Base-by-base conservation (phyloP, 208 protist species). In the Crithidia mellificae region DNA sequence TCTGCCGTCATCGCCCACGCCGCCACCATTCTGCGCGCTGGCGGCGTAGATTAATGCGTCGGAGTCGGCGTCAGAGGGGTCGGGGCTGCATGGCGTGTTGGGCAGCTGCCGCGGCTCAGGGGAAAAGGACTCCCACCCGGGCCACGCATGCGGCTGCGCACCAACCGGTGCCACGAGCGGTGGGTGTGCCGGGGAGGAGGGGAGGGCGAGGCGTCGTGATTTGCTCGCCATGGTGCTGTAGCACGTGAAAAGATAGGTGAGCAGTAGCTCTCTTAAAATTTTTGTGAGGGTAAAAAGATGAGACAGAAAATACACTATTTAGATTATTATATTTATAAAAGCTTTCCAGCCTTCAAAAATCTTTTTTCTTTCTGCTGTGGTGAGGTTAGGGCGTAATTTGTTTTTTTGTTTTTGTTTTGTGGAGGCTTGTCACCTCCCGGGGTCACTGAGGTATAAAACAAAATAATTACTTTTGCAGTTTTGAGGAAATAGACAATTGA, bases 131-230 rank as follows among this genome's bases (percentile, higher is more conserved):
- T 56, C 19, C 56, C 56, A 72, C 20, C 58, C 36, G 15, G 66
- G 66, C 66, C 66, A 64, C 49, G 25, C 46, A 43, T 65, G 66
- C 17, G 24, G 2, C 50, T 17, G 25, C 32, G 57, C 50, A 24
- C 36, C 56, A 14, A 46, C 36, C 15, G 34, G 25, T 30, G 44
- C 29, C 20, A 39, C 47, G 12, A 43, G 25, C 17, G 47, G 51
- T 8, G 22, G 62, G 24, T 58, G 47, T 0, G 41, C 15, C 1
- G 39, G 24, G 41, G 41, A 50, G 39, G 6, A 24, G 12, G 19
- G 44, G 8, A 51, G 30, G 9, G 17, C n/a, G 1, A 19, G 27
- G 12, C 30, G 27, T 25, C 12, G 20, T 11, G 6, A 1, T 25
- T 11, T 24, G 1, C 30, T n/a, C 58, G 39, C 20, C 44, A 64